Percentiles rank a stretch among this genome's conserved stretches.
Conservation (phyloP, 2,329 filamentous ascomycete species). For the Stagonosporopsis rhizophila region DNA sequence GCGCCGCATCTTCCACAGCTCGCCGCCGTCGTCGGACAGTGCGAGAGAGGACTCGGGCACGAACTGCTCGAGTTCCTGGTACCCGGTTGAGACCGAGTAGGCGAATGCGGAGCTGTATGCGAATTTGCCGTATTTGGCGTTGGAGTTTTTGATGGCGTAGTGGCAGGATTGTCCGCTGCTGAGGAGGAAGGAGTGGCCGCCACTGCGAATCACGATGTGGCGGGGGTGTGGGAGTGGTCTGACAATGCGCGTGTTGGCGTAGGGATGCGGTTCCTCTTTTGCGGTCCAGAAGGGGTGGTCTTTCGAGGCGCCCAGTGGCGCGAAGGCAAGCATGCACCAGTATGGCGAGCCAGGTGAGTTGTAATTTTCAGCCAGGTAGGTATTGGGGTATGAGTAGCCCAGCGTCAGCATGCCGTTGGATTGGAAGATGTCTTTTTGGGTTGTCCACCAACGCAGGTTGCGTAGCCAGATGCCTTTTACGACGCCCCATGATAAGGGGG, state of each 20-base stretch:
- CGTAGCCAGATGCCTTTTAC: slow-evolving; percentile 78
- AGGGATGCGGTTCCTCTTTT: slow-evolving; percentile 67
- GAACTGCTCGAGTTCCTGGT: slow-evolving; percentile 78
- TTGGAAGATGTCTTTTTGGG: slow-evolving; percentile 76
- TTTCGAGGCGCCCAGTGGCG: slow-evolving; percentile 72
- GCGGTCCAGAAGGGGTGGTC: slow-evolving; percentile 78
- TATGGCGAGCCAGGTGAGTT: slow-evolving; percentile 77
- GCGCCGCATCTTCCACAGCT: slow-evolving; percentile 79
- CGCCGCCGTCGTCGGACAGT: slow-evolving; percentile 77
- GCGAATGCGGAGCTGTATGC: slow-evolving; percentile 78
- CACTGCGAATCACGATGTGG: slow-evolving; percentile 74
- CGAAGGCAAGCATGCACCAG: slow-evolving; percentile 81
- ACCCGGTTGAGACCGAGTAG: slow-evolving; percentile 78
- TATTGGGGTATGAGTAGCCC: slow-evolving; percentile 80
- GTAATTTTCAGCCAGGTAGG: slow-evolving; percentile 84
- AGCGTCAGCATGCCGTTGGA: slow-evolving; percentile 76
- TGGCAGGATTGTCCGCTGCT: slow-evolving; percentile 78
- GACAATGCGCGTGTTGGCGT: slow-evolving; percentile 62
- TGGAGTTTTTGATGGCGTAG: slow-evolving; percentile 81
- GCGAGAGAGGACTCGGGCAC: slow-evolving; percentile 78
- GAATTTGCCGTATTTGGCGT: slow-evolving; percentile 82
- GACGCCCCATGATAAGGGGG: slow-evolving; percentile 77
- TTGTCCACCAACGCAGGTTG: slow-evolving; percentile 81
- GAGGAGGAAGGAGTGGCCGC: slow-evolving; percentile 78
- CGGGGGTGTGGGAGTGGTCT: slow-evolving; percentile 71